Evolutionary conservation across 108 stramenopile species (phyloP), one percentile per base, ranked within the genome.

Genomic region (Cyclotella baltica): DNA sequence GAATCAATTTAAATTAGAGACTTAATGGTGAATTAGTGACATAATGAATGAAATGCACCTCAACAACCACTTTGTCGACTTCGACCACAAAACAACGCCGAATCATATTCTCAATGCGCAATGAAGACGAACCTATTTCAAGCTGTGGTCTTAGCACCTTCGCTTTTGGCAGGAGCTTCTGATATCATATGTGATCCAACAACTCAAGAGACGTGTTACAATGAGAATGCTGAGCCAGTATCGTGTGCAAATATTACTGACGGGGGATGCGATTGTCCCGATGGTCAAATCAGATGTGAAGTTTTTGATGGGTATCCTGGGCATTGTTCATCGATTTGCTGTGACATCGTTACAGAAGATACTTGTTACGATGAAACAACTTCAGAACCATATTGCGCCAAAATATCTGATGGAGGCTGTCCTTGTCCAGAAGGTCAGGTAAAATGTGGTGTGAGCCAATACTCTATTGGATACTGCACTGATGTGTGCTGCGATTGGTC

Each of bases 401-500:
- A 43, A 9, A 65, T 65, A 3, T 0, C 43, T 22, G 64, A 65
- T 1, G 64, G 64, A 20, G 64, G 64, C 0, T 65, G 64, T 27
- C 64, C 64, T 13, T 62, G 61, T 62, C 61, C 61, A 2, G 0
- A 13, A 1, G 61, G 31, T 34, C 35, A 62, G 35, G 31, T 62
- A 10, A 13, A 33, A 37, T 62, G 61, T 33, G 61, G 61, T 15
- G 34, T 35, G 20, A 62, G 19, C 2, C 18, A 62, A 6, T 62
- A 18, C 35, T 62, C 61, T 0, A 34, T 62, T 37, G 61, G 61
- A 1, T 62, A 62, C 31, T 62, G 61, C 31, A 62, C 70, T 71
- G 50, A 33, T 20, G 55, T 71, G 36, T 71, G 70, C 16, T 71
- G 70, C 23, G 37, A 27, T 71, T 55, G 55, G 55, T 35, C n/a